Evolutionary conservation across 805 yeast species (phyloP).

Genomic region (Dipodascus albidus): DNA sequence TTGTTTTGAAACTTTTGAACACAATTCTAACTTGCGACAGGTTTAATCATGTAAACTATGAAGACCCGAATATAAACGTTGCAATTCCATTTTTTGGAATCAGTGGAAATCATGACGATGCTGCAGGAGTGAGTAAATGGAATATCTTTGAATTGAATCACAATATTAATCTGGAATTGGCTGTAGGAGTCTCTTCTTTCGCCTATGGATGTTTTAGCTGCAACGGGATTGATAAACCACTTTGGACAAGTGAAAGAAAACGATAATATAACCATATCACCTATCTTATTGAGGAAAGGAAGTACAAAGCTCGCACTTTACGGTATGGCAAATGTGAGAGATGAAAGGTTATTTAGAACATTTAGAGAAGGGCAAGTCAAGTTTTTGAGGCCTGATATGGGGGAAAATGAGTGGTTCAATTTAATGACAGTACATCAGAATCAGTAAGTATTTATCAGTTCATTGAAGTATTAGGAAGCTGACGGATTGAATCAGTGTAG

Average conservation of each 20-base stretch:
- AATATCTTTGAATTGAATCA: too few relatives aligned
- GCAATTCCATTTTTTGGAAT: constrained; percentile 87
- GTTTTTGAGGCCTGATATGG: constrained; percentile 57
- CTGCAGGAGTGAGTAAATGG: constrained; percentile 72
- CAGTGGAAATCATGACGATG: constrained; percentile 94
- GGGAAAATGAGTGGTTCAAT: constrained; percentile 65
- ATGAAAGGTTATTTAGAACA: constrained; percentile 74
- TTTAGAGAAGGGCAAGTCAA: constrained; percentile 72
- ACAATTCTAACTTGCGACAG: too few relatives aligned
- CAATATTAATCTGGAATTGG: too few relatives aligned
- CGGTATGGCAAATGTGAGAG: constrained; percentile 82
- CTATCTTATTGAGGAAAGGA: constrained; percentile 77
- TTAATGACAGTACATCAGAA: constrained; percentile 86
- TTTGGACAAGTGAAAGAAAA: constrained; percentile 73
- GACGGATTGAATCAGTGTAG: constrained; percentile 29
- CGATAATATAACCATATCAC: constrained; percentile 63
- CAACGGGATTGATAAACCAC: constrained; percentile 76
- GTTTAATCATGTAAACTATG: constrained; percentile 71
- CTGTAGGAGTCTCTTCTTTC: constrained; percentile 38
- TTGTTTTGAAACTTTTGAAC: too few relatives aligned
- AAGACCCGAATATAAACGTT: constrained; percentile 82
- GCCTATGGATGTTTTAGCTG: constrained; percentile 76
- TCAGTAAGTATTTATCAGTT: constrained; percentile 27
- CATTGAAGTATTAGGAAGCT: neutral
- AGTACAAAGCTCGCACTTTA: constrained; percentile 70